Evolutionary conservation across 1,284 basidiomycete genomes (phyloP), one percentile per base, ranked within the genome.

Genomic region (Marasmius tenuissimus): DNA sequence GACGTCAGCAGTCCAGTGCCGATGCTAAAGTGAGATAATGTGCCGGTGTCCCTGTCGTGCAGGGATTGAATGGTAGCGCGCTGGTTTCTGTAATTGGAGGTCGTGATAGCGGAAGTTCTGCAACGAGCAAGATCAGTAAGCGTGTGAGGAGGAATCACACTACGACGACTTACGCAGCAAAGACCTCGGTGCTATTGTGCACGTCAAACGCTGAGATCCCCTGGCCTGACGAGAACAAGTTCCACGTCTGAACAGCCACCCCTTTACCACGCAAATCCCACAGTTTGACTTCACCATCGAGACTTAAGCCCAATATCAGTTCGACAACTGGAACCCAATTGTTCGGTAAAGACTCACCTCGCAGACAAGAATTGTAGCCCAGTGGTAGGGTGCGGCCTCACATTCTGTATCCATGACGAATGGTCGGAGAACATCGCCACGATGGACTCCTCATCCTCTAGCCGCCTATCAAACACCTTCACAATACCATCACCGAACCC

Each of bases 401-500:
- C 92, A 66, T 91, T 94, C 73, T 96, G 93, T 18, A 98, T 88
- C 96, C 96, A 98, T 9, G 92, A 87, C 38, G 85, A 82, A 76
- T 99, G 97, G 56, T 93, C 90, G 51, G 85, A 79, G 74, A 93
- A 98, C 3, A 88, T 85, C 53, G 92, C 81, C 5, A 97, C 91
- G 48, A 96, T 87, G n/a, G 92, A 86, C 61, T 93, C 87, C 18
- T 94, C 90, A 59, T 94, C 89, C 63, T 93, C 88, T 37, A 95
- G 77, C 12, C 97, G 87, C 50, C 93, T 89, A 78, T 99, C 97
- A 74, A 97, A 98, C 1, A 98, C 81, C 67, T 94, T 91, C 38
- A 99, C 86, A 3, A 85, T 84, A 8, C 97, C 97, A 75, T 99
- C 95, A 2, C 93, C 97, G 72, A 98, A 98, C 57, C 96, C 91